phyloP scores from a whole-genome alignment of 768 basidiomycete species.

The Xerocomellus chrysenteron region DNA sequence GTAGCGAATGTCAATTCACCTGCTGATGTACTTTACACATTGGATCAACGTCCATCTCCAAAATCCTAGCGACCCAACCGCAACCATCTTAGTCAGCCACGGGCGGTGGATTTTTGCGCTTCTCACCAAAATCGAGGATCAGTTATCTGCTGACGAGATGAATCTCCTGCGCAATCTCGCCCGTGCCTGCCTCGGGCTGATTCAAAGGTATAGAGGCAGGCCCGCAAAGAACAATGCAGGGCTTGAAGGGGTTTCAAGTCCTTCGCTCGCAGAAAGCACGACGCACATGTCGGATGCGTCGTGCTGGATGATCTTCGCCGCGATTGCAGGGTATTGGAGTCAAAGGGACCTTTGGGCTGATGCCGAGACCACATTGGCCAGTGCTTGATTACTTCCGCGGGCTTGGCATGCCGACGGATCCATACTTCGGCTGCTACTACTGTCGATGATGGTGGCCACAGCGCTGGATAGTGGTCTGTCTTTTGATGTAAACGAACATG shows the following conservation, averaged over 20 bases:
- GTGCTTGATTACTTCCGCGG: constrained; percentile 9
- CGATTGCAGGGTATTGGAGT: constrained; percentile 68
- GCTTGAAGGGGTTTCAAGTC: constrained; percentile 4
- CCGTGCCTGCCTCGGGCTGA: constrained; percentile 60
- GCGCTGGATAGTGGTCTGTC: background rate
- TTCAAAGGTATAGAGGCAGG: constrained; percentile 34
- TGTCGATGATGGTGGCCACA: background rate
- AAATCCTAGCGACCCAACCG: constrained; percentile 35
- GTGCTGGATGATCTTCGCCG: constrained; percentile 74
- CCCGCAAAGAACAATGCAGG: constrained; percentile 15
- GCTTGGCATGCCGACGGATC: background rate
- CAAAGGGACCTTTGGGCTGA: constrained; percentile 83
- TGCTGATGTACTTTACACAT: constrained; percentile 81
- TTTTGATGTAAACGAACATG: constrained; percentile 8
- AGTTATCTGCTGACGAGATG: constrained; percentile 73
- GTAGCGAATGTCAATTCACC: constrained; percentile 68
- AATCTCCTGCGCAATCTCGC: constrained; percentile 73
- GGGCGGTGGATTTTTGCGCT: constrained; percentile 79
- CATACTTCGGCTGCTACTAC: background rate
- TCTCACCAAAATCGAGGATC: constrained; percentile 65
- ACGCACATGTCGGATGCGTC: constrained; percentile 42
- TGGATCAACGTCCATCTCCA: constrained; percentile 71
- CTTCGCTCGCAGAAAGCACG: constrained; percentile 15
- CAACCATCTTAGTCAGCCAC: constrained; percentile 53
- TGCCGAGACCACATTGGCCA: constrained; percentile 52